Percentiles rank a stretch among this genome's conserved stretches.
These are phyloP conservation scores for Pulveroboletus sp. DNA, from an alignment of 768 basidiomycete genomes.

Conservation along the genomic window DNA sequence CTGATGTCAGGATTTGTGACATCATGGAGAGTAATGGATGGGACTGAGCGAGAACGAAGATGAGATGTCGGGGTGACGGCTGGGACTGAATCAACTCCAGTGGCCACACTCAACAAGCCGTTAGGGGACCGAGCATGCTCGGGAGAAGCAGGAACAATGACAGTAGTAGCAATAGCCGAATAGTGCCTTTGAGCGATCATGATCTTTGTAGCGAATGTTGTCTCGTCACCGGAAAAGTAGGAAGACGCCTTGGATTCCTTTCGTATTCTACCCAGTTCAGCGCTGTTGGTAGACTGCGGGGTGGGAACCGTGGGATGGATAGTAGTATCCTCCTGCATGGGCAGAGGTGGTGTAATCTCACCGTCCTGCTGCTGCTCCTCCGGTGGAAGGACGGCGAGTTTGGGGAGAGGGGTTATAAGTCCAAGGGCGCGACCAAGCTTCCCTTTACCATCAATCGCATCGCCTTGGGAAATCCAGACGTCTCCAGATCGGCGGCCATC, in stretches of 20 bases:
- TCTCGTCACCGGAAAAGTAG: slow-evolving; percentile 51
- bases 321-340: slow-evolving; percentile 53
- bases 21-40: slow-evolving; percentile 45
- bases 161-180: slow-evolving; percentile 64
- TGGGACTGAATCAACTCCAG: slow-evolving; percentile 31
- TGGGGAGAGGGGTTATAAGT: slow-evolving; percentile 63
- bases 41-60: slow-evolving; percentile 59
- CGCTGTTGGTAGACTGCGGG: slow-evolving; percentile 54
- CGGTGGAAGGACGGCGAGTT: slow-evolving; percentile 63
- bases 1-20: slow-evolving; percentile 41
- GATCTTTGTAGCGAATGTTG: slow-evolving; percentile 49
- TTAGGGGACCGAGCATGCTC: slow-evolving; percentile 28
- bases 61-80: slow-evolving; percentile 37
- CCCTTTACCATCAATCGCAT: slow-evolving; percentile 64
- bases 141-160: slow-evolving; percentile 52
- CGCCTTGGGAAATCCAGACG: slow-evolving; percentile 72
- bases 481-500: slow-evolving; percentile 72
- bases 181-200: slow-evolving; percentile 76
- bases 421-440: slow-evolving; percentile 60
- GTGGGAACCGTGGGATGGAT: slow-evolving; percentile 51
- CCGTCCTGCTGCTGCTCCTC: slow-evolving; percentile 36
- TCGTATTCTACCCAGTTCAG: slow-evolving; percentile 53
- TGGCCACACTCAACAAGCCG: slow-evolving; percentile 27
- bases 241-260: slow-evolving; percentile 57
- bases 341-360: slow-evolving; percentile 56